These are phyloP conservation scores for Ceratocystis diversiconidia DNA, from an alignment of 2,329 filamentous ascomycete genomes.

Conservation along the genomic window DNA sequence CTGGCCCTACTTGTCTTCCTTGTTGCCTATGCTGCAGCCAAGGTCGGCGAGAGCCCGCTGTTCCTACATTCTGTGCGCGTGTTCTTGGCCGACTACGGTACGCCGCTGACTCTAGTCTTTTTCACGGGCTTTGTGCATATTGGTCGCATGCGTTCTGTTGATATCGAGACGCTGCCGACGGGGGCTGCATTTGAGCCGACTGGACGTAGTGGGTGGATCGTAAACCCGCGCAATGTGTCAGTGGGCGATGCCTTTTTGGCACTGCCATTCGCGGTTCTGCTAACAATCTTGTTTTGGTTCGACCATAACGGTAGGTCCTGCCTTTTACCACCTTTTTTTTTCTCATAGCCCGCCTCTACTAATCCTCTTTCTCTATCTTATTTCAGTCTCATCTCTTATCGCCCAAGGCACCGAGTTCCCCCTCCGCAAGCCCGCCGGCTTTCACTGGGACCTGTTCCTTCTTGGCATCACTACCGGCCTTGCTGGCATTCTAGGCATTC, in stretches of 20 bases:
- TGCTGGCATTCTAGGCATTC: slow-evolving; percentile 60
- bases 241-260: slow-evolving; percentile 66
- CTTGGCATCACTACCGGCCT: slow-evolving; percentile 65
- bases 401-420: slow-evolving; percentile 74
- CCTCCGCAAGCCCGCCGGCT: slow-evolving; percentile 64
- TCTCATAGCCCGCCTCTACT: not conserved
- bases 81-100: slow-evolving; percentile 83
- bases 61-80: slow-evolving; percentile 64
- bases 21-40: slow-evolving; percentile 58
- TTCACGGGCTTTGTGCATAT: slow-evolving; percentile 83
- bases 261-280: slow-evolving; percentile 69
- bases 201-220: slow-evolving; percentile 56
- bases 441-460: slow-evolving; percentile 76
- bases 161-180: slow-evolving; percentile 59
- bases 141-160: slow-evolving; percentile 60
- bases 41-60: slow-evolving; percentile 54
- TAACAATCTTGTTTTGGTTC: slow-evolving; percentile 80
- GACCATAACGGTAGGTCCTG: slow-evolving; percentile 60
- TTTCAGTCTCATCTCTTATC: slow-evolving; percentile 61
- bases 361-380: not conserved
- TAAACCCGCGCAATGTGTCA: slow-evolving; percentile 66
- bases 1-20: slow-evolving; percentile 66
- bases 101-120: slow-evolving; percentile 68
- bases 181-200: slow-evolving; percentile 70
- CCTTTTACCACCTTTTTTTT: not conserved